These are phyloP conservation scores for Aspergillus piperis DNA, from an alignment of 2,329 filamentous ascomycete genomes.

Conservation along the genomic window DNA sequence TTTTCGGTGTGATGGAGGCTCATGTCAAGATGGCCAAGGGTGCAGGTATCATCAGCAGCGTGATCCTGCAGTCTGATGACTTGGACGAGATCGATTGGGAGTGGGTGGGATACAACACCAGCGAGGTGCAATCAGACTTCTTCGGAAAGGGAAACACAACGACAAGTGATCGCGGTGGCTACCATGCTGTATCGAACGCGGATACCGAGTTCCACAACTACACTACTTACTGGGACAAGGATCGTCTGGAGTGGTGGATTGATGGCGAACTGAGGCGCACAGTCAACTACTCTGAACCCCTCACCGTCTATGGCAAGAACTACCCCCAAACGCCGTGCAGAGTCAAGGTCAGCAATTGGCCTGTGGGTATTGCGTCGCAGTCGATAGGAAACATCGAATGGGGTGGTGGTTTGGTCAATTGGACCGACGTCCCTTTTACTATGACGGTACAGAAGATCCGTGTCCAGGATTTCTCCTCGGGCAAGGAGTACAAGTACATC, in stretches of 20 bases:
- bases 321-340: background rate
- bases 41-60: background rate
- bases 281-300: background rate
- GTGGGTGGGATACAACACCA: background rate
- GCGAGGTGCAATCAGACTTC: background rate
- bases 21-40: background rate
- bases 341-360: background rate
- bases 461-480: background rate
- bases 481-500: background rate
- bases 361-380: background rate
- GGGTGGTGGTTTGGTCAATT: constrained; percentile 5
- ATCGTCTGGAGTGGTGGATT: constrained; percentile 10
- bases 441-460: background rate
- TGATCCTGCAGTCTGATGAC: background rate
- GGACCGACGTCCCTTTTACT: background rate
- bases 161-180: background rate
- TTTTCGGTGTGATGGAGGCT: background rate
- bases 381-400: constrained; percentile 4
- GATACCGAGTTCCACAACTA: constrained; percentile 9
- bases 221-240: constrained; percentile 1
- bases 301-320: background rate
- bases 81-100: constrained; percentile 1
- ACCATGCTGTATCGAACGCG: background rate
- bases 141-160: background rate
- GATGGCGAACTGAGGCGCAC: background rate